phyloP scores from a whole-genome alignment of 495 filamentous ascomycete species.

The Emericellopsis terricola region DNA sequence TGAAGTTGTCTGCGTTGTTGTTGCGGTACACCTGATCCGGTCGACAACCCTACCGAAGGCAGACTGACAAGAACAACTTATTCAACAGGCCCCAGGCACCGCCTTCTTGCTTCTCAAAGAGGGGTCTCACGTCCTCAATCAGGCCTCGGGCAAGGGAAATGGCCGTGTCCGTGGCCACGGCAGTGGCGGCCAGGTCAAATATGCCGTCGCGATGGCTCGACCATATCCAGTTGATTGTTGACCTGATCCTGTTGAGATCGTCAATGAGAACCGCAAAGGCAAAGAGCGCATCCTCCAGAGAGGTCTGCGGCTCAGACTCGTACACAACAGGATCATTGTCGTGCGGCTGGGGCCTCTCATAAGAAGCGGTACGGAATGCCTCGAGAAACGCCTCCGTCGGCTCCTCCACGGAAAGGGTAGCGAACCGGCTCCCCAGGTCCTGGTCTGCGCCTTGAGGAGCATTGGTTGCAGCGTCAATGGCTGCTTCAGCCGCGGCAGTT shows the following conservation, averaged over 20 bases:
- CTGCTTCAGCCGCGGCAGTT: neutral
- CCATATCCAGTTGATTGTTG: neutral
- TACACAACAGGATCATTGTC: neutral
- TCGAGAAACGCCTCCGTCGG: neutral
- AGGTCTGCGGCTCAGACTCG: neutral
- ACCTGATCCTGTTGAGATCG: neutral
- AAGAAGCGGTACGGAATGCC: neutral
- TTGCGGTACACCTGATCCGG: neutral
- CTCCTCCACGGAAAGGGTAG: neutral
- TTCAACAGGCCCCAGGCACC: slow-evolving; percentile 9
- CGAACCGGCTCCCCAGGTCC: neutral
- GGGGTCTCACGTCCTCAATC: slow-evolving; percentile 15
- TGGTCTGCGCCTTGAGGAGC: neutral
- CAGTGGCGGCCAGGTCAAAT: slow-evolving; percentile 17
- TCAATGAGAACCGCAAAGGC: neutral
- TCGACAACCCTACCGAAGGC: slow-evolving; percentile 7
- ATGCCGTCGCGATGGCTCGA: slow-evolving; percentile 4
- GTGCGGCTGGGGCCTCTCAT: neutral
- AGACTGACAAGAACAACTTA: slow-evolving; percentile 8
- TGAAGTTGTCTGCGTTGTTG: slow-evolving; percentile 7
- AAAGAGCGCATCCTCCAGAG: neutral
- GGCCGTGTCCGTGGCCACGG: slow-evolving; percentile 22
- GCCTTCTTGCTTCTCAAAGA: slow-evolving; percentile 8
- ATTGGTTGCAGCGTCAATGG: neutral
- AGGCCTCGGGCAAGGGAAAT: slow-evolving; percentile 17